A percentile compares a stretch with the other conserved stretches of the same genome.
Evolutionary conservation across 176 grass and related monocot genomes (phyloP).

Genomic region (Cocos nucifera): DNA sequence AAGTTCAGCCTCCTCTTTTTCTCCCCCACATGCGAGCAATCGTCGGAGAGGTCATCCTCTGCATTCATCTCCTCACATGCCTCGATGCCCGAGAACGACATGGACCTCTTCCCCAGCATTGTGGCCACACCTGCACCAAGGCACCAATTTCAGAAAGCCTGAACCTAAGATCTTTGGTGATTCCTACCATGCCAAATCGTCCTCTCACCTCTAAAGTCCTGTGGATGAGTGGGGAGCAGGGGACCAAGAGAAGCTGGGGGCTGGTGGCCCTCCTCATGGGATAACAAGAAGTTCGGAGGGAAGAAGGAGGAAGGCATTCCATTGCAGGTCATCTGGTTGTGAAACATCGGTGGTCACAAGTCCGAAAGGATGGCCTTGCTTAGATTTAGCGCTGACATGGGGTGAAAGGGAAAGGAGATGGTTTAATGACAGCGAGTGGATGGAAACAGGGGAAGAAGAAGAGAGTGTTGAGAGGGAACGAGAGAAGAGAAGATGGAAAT

Average conservation of each 20-base stretch:
- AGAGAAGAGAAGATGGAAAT: neutral
- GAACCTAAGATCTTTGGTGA: too few species aligned
- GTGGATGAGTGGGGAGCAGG: too few species aligned
- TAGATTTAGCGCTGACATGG: neutral
- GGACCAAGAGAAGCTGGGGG: too few species aligned
- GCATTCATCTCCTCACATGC: neutral
- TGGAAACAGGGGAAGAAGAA: too few species aligned
- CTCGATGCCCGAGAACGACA: neutral
- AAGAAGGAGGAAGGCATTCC: conserved; percentile 1
- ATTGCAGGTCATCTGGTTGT: conserved; percentile 8
- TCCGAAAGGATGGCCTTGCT: neutral
- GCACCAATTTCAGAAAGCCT: too few species aligned
- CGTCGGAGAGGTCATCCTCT: conserved; percentile 3
- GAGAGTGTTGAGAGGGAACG: neutral
- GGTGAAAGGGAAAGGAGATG: neutral
- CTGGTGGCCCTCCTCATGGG: too few species aligned
- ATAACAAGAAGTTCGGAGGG: neutral
- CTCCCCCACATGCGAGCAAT: neutral
- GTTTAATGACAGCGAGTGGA: too few species aligned
- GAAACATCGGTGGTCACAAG: conserved; percentile 9
- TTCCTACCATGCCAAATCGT: too few species aligned
- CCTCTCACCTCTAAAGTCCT: too few species aligned
- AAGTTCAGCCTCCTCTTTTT: conserved; percentile 11
- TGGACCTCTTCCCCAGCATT: conserved; percentile 1
- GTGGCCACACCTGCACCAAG: too few species aligned